Percentiles rank a stretch among this genome's conserved stretches.
Evolutionary conservation across 345 rosid species (phyloP).

Genomic region (Bruguiera sexangula): DNA sequence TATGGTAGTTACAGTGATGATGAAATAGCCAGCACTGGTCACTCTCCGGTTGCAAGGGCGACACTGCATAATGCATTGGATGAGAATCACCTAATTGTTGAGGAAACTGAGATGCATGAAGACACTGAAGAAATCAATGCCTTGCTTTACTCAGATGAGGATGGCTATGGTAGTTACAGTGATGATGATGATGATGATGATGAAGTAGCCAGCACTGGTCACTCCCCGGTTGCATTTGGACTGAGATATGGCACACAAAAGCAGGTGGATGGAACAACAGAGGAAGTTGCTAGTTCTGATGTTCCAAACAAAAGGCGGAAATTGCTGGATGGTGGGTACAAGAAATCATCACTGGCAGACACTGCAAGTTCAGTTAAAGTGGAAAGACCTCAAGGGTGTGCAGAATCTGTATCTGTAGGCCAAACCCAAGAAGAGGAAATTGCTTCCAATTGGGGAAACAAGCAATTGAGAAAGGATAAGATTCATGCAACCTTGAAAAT

Average conservation of each 20-base stretch:
- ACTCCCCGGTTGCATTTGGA: constrained; percentile 16
- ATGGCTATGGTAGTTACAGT: neutral
- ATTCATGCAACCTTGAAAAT: constrained; percentile 16
- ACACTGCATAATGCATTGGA: constrained; percentile 31
- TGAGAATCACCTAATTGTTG: constrained; percentile 34
- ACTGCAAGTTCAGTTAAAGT: constrained; percentile 8
- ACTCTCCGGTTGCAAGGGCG: constrained; percentile 22
- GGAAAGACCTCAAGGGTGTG: constrained; percentile 12
- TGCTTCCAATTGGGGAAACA: constrained; percentile 30
- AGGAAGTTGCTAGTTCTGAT: constrained; percentile 53
- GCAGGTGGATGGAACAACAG: constrained; percentile 20
- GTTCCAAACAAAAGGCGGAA: constrained; percentile 50
- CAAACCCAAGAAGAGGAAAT: constrained; percentile 28
- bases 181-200: neutral
- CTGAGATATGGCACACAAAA: constrained; percentile 8
- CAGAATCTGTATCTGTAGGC: constrained; percentile 14
- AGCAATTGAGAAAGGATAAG: constrained; percentile 22
- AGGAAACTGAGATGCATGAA: constrained; percentile 32
- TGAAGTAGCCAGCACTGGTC: constrained; percentile 21
- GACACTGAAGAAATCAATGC: constrained; percentile 27
- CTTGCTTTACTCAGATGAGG: constrained; percentile 27
- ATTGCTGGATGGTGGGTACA: constrained; percentile 16
- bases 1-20: constrained; percentile 6
- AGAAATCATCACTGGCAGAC: constrained; percentile 5
- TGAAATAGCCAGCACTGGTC: constrained; percentile 21